Evolutionary conservation across 2,329 filamentous ascomycete species (phyloP), one percentile per base, ranked within the genome.

Genomic region (Paramyrothecium sp.): DNA sequence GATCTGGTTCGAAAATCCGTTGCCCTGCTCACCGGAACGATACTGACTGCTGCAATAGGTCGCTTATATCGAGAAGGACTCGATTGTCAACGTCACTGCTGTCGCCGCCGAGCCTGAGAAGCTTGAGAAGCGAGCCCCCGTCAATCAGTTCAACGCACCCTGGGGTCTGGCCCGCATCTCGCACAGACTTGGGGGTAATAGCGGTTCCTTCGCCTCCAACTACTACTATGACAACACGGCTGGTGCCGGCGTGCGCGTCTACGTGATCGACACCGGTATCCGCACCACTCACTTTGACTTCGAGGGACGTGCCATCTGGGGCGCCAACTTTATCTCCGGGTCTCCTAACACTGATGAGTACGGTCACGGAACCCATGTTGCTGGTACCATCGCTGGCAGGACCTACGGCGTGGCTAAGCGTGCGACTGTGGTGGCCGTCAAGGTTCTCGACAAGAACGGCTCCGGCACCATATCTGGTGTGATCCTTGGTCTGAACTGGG

Each of bases 201-300:
- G n/a, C 12, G 51, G 30, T 11, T 21, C 19, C 19, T 49, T 49
- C 20, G 19, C 22, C 8, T 49, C 47, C 19, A 23, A 23, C 17
- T 73, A 70, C 34, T 56, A 56, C 16, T 72, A 70, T 30, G 64
- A 69, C 12, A 21, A 44, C 5, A 58, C 56, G 0, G 63, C 64
- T 1, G 67, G 69, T 3, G 22, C 60, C 21, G 65, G 60, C 1
- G 53, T 54, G 8, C 75, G 69, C 54, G 67, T 71, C 34, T 80
- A 79, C 56, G 60, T 80, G 3, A 68, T 80, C 54, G 78, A 81
- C 60, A 77, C 76, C 0, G 78, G 78, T 54, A 75, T 80, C 54
- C 67, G 67, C 11, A 68, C 65, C 13, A 54, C 66, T 2, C 78
- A 81, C 58, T 44, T 51, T 1, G 64, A 69, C 33, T 71, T 70